A percentile compares a stretch with the other conserved stretches of the same genome.
Evolutionary conservation across 345 rosid genomes (phyloP).

Genomic region (Luvunga scandens): DNA sequence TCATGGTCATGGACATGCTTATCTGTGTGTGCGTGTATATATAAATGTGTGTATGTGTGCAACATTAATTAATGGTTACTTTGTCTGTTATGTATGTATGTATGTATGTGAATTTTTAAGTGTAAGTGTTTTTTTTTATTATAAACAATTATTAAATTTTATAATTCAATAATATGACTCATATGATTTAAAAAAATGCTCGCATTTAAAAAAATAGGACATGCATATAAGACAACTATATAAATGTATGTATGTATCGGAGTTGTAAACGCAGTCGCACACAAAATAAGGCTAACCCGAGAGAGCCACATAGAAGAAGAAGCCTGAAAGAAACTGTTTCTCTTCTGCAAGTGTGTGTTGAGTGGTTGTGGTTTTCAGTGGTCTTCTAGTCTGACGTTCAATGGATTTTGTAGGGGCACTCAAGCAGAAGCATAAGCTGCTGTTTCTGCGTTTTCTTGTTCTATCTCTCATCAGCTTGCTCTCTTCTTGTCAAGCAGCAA

Average conservation of each 20-base stretch:
- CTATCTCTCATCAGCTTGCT: constrained; percentile 29
- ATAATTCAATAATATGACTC: accelerated
- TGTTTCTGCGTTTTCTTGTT: constrained; percentile 28
- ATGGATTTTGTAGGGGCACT: constrained; percentile 39
- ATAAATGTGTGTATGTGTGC: background rate
- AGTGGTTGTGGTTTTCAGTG: constrained; percentile 8
- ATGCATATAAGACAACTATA: too few species aligned
- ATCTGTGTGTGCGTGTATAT: background rate
- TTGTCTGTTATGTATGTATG: too few species aligned
- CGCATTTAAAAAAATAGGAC: too few species aligned
- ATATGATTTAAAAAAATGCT: too few species aligned
- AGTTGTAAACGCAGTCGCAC: constrained; percentile 20
- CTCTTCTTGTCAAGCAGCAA: constrained; percentile 46
- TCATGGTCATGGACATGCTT: background rate
- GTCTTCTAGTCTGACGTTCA: constrained; percentile 27
- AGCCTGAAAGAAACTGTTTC: constrained; percentile 13
- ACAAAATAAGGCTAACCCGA: constrained; percentile 52
- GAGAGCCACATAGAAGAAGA: constrained; percentile 43
- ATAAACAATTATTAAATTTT: too few species aligned
- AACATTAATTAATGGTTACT: too few species aligned
- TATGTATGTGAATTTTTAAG: too few species aligned
- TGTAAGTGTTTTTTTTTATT: too few species aligned
- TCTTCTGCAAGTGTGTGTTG: background rate
- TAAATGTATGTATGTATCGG: constrained; percentile 1
- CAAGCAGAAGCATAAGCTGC: background rate